A percentile compares a stretch with the other conserved stretches of the same genome.
Conservation (phyloP, 805 yeast genomes). For the Zygoascus flipseniorum region DNA sequence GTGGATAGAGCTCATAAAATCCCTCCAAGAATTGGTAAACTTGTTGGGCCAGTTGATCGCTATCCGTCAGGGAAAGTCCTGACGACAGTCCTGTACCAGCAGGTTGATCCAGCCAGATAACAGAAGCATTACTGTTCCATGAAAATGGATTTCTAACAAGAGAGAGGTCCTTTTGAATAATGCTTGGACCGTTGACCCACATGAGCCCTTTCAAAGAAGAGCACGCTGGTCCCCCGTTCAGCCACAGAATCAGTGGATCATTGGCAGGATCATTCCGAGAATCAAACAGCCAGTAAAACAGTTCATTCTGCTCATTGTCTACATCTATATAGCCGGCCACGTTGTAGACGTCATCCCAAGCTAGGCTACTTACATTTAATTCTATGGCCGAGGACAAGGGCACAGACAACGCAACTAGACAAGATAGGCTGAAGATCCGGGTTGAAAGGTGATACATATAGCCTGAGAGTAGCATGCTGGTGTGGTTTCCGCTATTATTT, state of each 20-base stretch:
- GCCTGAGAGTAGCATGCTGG: too few species aligned
- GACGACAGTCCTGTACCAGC: conserved; percentile 88
- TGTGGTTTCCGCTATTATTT: too few species aligned
- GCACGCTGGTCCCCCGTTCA: conserved; percentile 96
- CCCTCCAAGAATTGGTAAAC: conserved; percentile 75
- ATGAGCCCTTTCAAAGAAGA: conserved; percentile 83
- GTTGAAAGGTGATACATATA: too few species aligned
- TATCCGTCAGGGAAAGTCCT: conserved; percentile 52
- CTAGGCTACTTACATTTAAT: not conserved
- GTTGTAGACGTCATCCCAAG: conserved; percentile 44
- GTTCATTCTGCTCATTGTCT: conserved; percentile 44
- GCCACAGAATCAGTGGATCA: conserved; percentile 86
- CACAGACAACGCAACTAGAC: too few species aligned
- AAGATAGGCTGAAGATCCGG: too few species aligned
- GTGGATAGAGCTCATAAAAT: conserved; percentile 78
- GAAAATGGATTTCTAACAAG: conserved; percentile 77
- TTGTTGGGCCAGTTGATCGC: conserved; percentile 80
- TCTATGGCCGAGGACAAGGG: not conserved
- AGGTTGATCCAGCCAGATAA: conserved; percentile 89
- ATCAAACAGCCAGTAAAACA: conserved; percentile 81
- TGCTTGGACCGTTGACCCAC: conserved; percentile 87
- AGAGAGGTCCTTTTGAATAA: conserved; percentile 52
- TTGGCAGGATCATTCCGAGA: conserved; percentile 78
- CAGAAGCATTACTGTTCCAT: conserved; percentile 88
- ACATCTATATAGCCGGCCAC: conserved; percentile 78